These are phyloP conservation scores for Erodium texanum DNA, from an alignment of 441 rosid species.

Conservation along the genomic window DNA sequence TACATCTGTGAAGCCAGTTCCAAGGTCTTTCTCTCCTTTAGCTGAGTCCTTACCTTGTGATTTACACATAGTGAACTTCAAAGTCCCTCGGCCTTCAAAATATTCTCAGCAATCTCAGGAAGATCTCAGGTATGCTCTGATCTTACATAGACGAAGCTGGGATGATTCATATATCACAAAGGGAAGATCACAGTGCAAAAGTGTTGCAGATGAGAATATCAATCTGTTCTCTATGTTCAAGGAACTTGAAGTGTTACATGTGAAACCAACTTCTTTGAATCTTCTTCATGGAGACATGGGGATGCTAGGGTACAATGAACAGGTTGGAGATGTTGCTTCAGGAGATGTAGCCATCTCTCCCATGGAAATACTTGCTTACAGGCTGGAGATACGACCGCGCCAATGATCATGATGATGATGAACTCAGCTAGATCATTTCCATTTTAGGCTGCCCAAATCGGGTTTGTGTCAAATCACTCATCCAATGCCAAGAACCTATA, in stretches of 20 bases:
- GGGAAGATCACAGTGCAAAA: slow-evolving; percentile 53
- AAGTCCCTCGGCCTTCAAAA: slow-evolving; percentile 69
- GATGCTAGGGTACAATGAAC: slow-evolving; percentile 64
- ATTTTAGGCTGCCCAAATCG: slow-evolving; percentile 6
- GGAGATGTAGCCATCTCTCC: slow-evolving; percentile 61
- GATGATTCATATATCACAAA: slow-evolving; percentile 63
- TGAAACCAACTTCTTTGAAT: slow-evolving; percentile 68
- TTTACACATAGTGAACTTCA: slow-evolving; percentile 73
- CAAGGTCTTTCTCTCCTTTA: slow-evolving; percentile 61
- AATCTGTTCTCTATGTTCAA: slow-evolving; percentile 63
- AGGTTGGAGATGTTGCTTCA: slow-evolving; percentile 24
- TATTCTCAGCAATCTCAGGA: slow-evolving; percentile 48
- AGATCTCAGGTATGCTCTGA: slow-evolving; percentile 57
- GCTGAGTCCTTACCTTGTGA: slow-evolving; percentile 75
- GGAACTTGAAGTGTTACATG: slow-evolving; percentile 52
- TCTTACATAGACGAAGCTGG: slow-evolving; percentile 65
- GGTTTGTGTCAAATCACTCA: too few species aligned
- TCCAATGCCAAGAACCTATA: too few species aligned
- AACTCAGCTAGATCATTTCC: too few species aligned
- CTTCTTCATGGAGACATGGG: slow-evolving; percentile 76
- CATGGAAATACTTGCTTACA: slow-evolving; percentile 95
- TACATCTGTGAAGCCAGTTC: slow-evolving; percentile 41
- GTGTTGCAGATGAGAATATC: slow-evolving; percentile 50
- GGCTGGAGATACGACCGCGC: slow-evolving; percentile 57
- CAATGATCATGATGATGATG: slow-evolving; percentile 19